Conservation (phyloP, 331 rosid species). For the Cydonia oblonga region DNA sequence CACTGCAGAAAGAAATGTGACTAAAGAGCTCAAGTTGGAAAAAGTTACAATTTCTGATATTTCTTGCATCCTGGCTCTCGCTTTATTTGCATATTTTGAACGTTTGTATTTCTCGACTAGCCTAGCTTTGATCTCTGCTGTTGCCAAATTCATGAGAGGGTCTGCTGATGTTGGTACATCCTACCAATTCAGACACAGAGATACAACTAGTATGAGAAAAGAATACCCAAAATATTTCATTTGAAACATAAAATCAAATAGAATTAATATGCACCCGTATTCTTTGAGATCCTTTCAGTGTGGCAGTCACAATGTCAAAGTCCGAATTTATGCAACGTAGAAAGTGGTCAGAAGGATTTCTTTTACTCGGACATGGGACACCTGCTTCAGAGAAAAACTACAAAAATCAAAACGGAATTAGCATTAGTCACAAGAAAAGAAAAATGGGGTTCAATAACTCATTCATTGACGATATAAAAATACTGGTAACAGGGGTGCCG, state of each 20-base stretch:
- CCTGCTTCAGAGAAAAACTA: conserved; percentile 96
- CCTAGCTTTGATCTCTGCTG: conserved; percentile 65
- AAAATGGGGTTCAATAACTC: neutral
- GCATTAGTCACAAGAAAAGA: neutral
- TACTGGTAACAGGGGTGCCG: neutral
- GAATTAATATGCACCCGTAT: conserved; percentile 33
- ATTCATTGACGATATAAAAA: neutral
- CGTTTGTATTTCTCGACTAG: conserved; percentile 65
- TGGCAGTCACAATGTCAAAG: conserved; percentile 70
- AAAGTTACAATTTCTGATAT: conserved; percentile 50
- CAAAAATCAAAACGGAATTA: neutral
- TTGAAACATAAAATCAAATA: neutral
- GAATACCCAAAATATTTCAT: neutral
- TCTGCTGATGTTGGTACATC: conserved; percentile 41
- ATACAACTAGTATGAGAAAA: neutral
- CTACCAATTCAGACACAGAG: neutral
- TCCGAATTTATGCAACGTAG: conserved; percentile 88
- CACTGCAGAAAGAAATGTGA: neutral
- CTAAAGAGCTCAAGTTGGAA: conserved; percentile 1
- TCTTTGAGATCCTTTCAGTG: conserved; percentile 83
- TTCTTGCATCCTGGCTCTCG: conserved; percentile 52
- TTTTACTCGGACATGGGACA: conserved; percentile 83
- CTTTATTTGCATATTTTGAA: conserved; percentile 47
- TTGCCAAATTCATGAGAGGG: conserved; percentile 70
- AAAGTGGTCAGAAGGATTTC: conserved; percentile 97